Base-by-base conservation (phyloP, 768 basidiomycete genomes). In the Suillus tomentosus region DNA sequence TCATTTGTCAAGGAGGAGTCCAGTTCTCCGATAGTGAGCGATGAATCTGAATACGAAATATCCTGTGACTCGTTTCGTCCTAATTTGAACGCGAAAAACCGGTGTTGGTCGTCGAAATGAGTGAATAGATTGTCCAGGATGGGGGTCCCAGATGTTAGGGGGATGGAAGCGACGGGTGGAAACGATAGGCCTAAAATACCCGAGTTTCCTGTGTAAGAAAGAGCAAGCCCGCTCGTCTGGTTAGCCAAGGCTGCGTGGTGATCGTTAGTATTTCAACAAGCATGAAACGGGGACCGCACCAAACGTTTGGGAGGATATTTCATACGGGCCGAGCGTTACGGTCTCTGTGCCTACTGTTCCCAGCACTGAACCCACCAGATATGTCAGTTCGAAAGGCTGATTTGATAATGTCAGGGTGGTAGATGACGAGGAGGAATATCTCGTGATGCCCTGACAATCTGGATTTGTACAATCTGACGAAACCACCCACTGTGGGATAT, bases 111-210 rank as follows among this genome's bases (percentile, higher is more conserved):
- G 53, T 73, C 68, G 60, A 84, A 69, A 58, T 75, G 71, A 17
- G 79, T 70, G 56, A 86, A 77, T 31, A 87, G 67, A 66, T 85
- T 88, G 59, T 81, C 76, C 4, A 84, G 76, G 14, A 85, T 56
- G 7, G 82, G 80, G 2, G 68, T 73, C 39, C 87, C 85, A n/a
- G 72, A 64, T 0, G 77, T 79, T 40, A 76, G 65, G 36, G 75
- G 69, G 19, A 87, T 85, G n/a, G 82, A 74, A 3, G 84, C 83
- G 37, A 76, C 73, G 36, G 78, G 72, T 15, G 83, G 74, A 67
- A 87, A 86, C 0, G 81, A 76, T 36, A 88, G 79, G 6, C 87
- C 87, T 15, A 85, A 70, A 34, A 87, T 83, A 5, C 85, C 86
- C 22, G 85, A 86, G 64, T 83, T 82, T 22, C 80, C 81, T 1